phyloP scores from a whole-genome alignment of 2,329 filamentous ascomycete species.

The Botrytis elliptica region DNA sequence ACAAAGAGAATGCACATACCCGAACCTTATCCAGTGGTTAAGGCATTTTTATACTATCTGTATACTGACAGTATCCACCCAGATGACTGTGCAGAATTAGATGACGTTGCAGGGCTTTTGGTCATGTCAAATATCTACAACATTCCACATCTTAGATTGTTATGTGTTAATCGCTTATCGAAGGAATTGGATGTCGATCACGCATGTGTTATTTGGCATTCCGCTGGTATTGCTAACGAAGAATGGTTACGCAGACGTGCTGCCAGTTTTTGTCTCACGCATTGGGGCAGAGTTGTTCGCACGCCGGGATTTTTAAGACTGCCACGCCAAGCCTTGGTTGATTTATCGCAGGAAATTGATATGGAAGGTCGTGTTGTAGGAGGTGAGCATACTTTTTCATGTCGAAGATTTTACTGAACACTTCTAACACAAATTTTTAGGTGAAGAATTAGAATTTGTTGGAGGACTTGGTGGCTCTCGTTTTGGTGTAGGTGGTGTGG shows the following conservation, averaged over 20 bases:
- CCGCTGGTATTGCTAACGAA: conserved; percentile 83
- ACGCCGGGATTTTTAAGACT: conserved; percentile 83
- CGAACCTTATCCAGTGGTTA: conserved; percentile 90
- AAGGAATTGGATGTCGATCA: conserved; percentile 93
- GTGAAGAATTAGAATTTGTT: conserved; percentile 43
- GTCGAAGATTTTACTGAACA: conserved; percentile 21
- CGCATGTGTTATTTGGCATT: conserved; percentile 94
- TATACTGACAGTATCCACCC: conserved; percentile 88
- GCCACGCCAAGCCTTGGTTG: conserved; percentile 76
- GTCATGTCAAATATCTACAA: conserved; percentile 99
- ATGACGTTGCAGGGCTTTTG: conserved; percentile 87
- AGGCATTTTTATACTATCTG: conserved; percentile 91
- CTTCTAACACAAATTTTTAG: conserved; percentile 31
- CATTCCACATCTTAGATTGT: conserved; percentile 84
- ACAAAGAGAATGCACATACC: conserved; percentile 97
- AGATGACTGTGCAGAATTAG: conserved; percentile 61
- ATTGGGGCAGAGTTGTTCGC: conserved; percentile 93
- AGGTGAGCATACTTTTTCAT: conserved; percentile 63
- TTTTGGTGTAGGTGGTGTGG: conserved; percentile 47
- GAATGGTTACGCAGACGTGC: conserved; percentile 91
- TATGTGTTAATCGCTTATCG: conserved; percentile 86
- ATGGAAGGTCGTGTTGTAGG: conserved; percentile 87
- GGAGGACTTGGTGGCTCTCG: conserved; percentile 50
- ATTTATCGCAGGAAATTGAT: conserved; percentile 90
- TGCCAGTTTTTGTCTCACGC: conserved; percentile 82